Base-by-base conservation (phyloP, 2,329 filamentous ascomycete species). In the Endothia cerciana region DNA sequence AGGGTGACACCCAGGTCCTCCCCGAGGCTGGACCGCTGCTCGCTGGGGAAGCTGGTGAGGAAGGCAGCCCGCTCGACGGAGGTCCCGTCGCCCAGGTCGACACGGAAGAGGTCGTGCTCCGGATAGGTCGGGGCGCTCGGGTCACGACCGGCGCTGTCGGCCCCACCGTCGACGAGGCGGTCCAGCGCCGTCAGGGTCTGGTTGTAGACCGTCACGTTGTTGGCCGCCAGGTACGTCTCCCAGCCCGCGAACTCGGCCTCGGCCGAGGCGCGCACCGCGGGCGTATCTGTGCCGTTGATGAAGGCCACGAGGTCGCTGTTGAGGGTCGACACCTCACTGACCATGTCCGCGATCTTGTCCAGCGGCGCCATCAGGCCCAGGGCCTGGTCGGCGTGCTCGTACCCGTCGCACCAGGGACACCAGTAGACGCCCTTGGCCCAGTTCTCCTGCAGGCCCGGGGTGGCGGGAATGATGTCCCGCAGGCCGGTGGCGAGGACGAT, bases 361-460 rank as follows among this genome's bases (percentile, higher is more conserved):
- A 88, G 73, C 1, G 76, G 68, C 1, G 78, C 81, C 0, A 89
- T 72, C 41, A 89, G 77, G 1, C 86, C 86, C 1, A 89, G 78
- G 0, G 80, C 66, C 68, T 88, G 85, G 71, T 88, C 85, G 0
- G 82, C 83, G 72, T 89, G 85, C 74, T 89, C 87, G 69, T 83
- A 79, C 15, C 87, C 87, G 71, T 89, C 87, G 68, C 87, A 89
- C 87, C 87, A 89, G 0, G 86, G 85, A 63, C 87, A 89, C 85
- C 86, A 89, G 75, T 77, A 89, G 61, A 89, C 82, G 6, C 87
- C 87, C 66, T 83, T 79, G 59, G 85, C 86, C 81, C 84, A 89
- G 70, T 81, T 83, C 63, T 87, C 82, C 8, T 69, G 40, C 0
- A 89, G 63, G 0, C 87, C 87, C 0, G 86, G 85, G 0, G 85